These are phyloP conservation scores for Chaetomidium leptoderma DNA, from an alignment of 495 filamentous ascomycete species.

Conservation along the genomic window DNA sequence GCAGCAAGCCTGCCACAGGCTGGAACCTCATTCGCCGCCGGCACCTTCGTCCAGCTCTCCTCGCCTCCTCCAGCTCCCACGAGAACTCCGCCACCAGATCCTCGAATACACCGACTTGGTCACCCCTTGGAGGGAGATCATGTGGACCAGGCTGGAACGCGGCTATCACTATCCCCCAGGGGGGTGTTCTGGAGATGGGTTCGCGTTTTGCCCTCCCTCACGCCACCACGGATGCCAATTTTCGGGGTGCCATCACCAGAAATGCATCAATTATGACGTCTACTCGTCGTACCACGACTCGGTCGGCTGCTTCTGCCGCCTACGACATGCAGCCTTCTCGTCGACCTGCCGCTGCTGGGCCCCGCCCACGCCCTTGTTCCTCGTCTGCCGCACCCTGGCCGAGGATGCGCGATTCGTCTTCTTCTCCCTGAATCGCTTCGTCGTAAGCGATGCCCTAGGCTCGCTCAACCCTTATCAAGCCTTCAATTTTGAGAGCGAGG, in stretches of 20 bases:
- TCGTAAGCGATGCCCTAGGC: slow-evolving; percentile 9
- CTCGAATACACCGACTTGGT: neutral
- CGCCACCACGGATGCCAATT: too few species aligned
- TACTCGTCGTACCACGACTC: neutral
- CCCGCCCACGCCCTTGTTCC: neutral
- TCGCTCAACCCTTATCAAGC: too few species aligned
- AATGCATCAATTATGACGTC: too few species aligned
- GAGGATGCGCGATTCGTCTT: neutral
- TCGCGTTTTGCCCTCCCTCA: neutral
- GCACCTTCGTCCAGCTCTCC: neutral
- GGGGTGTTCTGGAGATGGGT: too few species aligned
- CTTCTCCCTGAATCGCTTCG: neutral
- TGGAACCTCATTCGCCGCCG: neutral
- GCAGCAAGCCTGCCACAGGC: neutral
- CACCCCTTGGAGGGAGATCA: neutral
- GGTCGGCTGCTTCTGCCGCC: neutral
- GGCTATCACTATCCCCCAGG: neutral
- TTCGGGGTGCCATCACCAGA: too few species aligned
- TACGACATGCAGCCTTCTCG: neutral
- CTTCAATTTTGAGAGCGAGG: too few species aligned
- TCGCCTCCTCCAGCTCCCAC: neutral
- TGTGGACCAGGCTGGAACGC: neutral
- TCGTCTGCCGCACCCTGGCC: neutral
- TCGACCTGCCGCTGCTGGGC: neutral
- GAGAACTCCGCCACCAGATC: neutral